These are phyloP conservation scores for Plasmodium ovale DNA, from an alignment of 169 alveolate species.

Conservation along the genomic window DNA sequence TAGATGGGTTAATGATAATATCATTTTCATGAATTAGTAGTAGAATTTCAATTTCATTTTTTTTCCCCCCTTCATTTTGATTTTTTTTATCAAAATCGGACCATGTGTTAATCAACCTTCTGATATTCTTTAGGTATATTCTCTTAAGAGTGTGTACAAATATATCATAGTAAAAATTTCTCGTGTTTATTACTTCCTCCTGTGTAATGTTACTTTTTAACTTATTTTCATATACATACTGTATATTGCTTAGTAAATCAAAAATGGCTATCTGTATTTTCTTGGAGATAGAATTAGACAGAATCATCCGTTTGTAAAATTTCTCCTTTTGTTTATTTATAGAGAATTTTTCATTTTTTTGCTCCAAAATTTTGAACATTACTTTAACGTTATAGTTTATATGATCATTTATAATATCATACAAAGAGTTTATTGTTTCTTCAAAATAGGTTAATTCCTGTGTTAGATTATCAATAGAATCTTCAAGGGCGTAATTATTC, in stretches of 20 bases:
- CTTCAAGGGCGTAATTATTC: conserved; percentile 75
- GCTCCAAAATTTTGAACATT: conserved; percentile 19
- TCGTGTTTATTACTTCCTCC: conserved; percentile 43
- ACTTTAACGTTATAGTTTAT: conserved; percentile 55
- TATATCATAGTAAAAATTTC: conserved; percentile 64
- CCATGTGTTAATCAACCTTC: conserved; percentile 49
- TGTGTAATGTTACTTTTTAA: conserved; percentile 51
- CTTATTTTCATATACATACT: conserved; percentile 68
- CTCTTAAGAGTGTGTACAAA: conserved; percentile 31
- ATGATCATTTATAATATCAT: conserved; percentile 67
- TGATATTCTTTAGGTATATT: conserved; percentile 65
- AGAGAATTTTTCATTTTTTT: conserved; percentile 45
- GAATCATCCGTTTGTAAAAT: conserved; percentile 27
- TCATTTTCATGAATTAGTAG: conserved; percentile 52
- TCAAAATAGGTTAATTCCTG: conserved; percentile 64
- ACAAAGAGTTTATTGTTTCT: conserved; percentile 52
- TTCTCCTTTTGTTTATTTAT: conserved; percentile 55
- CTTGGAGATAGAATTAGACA: conserved; percentile 65
- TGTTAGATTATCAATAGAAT: conserved; percentile 28
- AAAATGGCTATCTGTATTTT: conserved; percentile 71
- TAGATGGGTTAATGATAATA: conserved; percentile 72
- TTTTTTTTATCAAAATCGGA: conserved; percentile 16
- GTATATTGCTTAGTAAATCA: conserved; percentile 70
- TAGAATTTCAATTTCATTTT: conserved; percentile 52
- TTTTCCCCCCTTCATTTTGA: not conserved